These are phyloP conservation scores for Podila horticola DNA, from an alignment of 192 early-diverging fungal species.

Conservation along the genomic window DNA sequence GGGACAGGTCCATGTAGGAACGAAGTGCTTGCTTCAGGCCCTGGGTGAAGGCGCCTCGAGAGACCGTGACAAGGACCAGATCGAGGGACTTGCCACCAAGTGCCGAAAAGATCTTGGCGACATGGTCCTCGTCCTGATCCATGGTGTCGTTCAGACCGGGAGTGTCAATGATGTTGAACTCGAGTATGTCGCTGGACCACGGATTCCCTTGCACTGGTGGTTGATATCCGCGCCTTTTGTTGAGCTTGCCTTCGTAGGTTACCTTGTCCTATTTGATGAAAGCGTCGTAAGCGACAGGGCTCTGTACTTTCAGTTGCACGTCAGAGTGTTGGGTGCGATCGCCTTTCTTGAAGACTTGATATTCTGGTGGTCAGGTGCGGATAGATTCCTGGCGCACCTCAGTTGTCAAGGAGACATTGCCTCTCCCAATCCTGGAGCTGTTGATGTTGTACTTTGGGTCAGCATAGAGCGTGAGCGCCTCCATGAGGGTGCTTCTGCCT, in stretches of 20 bases:
- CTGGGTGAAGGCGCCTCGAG: too few species aligned
- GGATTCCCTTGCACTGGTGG: neutral
- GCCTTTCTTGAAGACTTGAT: neutral
- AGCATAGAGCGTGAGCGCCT: constrained; percentile 12
- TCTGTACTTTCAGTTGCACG: too few species aligned
- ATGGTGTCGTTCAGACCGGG: constrained; percentile 23
- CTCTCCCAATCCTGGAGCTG: neutral
- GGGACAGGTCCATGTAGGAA: too few species aligned
- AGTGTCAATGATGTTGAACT: constrained; percentile 22
- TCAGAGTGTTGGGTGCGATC: neutral
- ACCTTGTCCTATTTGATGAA: neutral
- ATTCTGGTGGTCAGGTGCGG: constrained; percentile 2
- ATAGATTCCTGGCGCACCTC: neutral
- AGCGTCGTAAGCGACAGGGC: constrained; percentile 1
- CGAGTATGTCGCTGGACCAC: neutral
- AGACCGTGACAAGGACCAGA: too few species aligned
- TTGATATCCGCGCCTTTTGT: neutral
- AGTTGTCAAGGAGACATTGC: constrained; percentile 1
- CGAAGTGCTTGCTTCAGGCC: too few species aligned
- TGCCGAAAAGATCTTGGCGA: constrained; percentile 1
- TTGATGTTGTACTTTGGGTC: constrained; percentile 5
- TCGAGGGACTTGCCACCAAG: constrained; percentile 1
- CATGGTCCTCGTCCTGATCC: constrained; percentile 10
- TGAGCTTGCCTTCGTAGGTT: constrained; percentile 2
- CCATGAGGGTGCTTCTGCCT: constrained; percentile 16